Base-by-base conservation (phyloP, 352 stramenopile genomes). In the Phytophthora pisi region DNA sequence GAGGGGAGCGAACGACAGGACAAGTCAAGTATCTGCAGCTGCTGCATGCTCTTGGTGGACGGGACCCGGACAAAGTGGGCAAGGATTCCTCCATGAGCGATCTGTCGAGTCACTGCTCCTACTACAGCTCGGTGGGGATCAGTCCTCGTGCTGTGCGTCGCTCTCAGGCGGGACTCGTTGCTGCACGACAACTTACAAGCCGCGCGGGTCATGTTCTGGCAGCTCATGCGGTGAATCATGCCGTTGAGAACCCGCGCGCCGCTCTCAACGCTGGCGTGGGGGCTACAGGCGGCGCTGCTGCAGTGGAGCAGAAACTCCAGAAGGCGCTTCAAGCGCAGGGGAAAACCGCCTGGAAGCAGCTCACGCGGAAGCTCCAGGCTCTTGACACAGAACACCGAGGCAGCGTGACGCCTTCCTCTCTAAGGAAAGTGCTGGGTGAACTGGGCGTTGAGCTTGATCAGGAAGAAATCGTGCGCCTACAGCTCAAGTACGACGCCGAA, bases 401-500 rank as follows among this genome's bases (percentile, higher is more conserved):
- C 10, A 78, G 68, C 5, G 72, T 91, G 3, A 81, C 69, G 0
- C 66, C 77, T 3, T 64, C 67, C 3, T 81, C 81, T 2, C 86
- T 91, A 54, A 72, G 75, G 13, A 93, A 93, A 51, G 85, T 93
- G 10, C 66, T 93, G 1, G 72, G 74, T 4, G 78, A 89, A 24
- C 51, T 88, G 0, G 76, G 83, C 15, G 68, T 93, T 15, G 60
- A 73, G 11, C 59, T 93, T 1, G 74, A 84, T 20, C 70, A 82
- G 16, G 85, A 93, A 70, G 85, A 91, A 28, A 43, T 89, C 10
- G 64, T 86, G 18, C 81, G 82, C 0, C 72, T 93, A n/a, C 77
- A 86, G 55, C 75, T 88, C 60, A 93, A 93, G 60, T 93, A 93
- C 56, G 85, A 93, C 64, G 65, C 84, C 0, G 79, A 93, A 40